Conservation (phyloP, 2,329 filamentous ascomycete species). For the Xylariaceae sp. region DNA sequence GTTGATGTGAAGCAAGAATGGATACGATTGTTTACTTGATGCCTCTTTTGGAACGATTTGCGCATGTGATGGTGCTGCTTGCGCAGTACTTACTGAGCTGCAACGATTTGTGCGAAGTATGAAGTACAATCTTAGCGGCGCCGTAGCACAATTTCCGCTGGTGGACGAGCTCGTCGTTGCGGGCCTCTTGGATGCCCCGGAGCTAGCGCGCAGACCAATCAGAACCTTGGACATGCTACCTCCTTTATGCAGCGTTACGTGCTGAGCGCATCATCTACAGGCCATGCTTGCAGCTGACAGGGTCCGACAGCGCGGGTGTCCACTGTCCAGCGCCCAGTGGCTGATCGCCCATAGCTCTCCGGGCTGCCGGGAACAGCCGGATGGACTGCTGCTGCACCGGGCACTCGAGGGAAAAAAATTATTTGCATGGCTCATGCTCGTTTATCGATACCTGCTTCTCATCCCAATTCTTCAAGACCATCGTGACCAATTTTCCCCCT, state of each 20-base stretch:
- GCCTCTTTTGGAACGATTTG: conserved; percentile 16
- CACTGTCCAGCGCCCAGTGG: too few species aligned
- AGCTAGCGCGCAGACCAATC: conserved; percentile 11
- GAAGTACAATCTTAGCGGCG: not conserved
- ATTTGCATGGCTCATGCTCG: conserved; percentile 12
- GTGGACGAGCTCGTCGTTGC: conserved; percentile 1
- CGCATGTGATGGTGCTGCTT: conserved; percentile 4
- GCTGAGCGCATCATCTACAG: conserved; percentile 18
- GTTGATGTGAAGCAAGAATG: not conserved
- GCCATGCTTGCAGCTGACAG: conserved; percentile 6
- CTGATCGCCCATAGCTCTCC: conserved; percentile 23
- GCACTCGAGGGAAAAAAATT: conserved; percentile 15
- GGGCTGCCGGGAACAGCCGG: conserved; percentile 26
- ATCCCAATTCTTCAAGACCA: conserved; percentile 1
- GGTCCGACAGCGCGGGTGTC: not conserved
- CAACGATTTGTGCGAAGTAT: too few species aligned
- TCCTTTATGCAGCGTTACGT: conserved; percentile 15
- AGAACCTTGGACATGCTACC: conserved; percentile 2
- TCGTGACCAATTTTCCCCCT: too few species aligned
- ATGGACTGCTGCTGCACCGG: too few species aligned
- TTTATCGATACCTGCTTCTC: conserved; percentile 5
- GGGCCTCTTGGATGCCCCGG: conserved; percentile 8
- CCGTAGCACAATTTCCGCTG: not conserved
- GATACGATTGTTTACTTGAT: conserved; percentile 23
- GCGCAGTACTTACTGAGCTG: too few species aligned